These are phyloP conservation scores for Dictyostelium capitatum DNA, from an alignment of 78 protist genomes.

Conservation along the genomic window DNA sequence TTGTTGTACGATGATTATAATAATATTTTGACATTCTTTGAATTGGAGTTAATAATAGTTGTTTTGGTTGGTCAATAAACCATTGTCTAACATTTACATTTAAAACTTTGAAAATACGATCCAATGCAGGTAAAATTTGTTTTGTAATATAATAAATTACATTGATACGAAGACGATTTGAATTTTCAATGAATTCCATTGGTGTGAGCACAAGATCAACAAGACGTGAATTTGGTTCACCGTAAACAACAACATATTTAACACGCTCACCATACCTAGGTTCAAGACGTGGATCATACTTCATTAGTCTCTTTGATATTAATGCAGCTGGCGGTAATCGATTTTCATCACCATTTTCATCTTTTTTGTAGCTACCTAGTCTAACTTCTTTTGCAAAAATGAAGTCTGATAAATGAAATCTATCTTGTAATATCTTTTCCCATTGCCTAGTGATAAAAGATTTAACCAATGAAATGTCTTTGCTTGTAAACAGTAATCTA, in stretches of 20 bases:
- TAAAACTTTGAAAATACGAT: constrained; percentile 84
- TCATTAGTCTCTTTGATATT: constrained; percentile 63
- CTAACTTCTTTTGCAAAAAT: constrained; percentile 93
- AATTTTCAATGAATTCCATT: constrained; percentile 35
- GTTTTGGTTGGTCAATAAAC: constrained; percentile 69
- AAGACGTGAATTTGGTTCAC: constrained; percentile 80
- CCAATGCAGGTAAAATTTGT: constrained; percentile 92
- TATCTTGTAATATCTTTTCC: constrained; percentile 75
- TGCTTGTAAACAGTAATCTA: constrained; percentile 83
- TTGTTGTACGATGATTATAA: neutral
- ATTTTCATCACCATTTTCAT: neutral
- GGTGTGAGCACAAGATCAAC: constrained; percentile 88
- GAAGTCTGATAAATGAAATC: constrained; percentile 82
- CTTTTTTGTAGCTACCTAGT: constrained; percentile 76
- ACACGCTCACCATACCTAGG: constrained; percentile 93
- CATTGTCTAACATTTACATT: constrained; percentile 85
- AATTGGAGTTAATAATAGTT: constrained; percentile 8
- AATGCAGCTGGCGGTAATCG: constrained; percentile 89
- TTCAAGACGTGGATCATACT: constrained; percentile 89
- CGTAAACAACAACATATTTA: constrained; percentile 88
- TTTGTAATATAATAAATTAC: constrained; percentile 90
- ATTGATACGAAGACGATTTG: constrained; percentile 25
- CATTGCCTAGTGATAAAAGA: constrained; percentile 77
- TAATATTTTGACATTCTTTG: constrained; percentile 42
- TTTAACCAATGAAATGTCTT: constrained; percentile 89